Base-by-base conservation (phyloP, 2,329 filamentous ascomycete species). In the Clarireedia paspali region DNA sequence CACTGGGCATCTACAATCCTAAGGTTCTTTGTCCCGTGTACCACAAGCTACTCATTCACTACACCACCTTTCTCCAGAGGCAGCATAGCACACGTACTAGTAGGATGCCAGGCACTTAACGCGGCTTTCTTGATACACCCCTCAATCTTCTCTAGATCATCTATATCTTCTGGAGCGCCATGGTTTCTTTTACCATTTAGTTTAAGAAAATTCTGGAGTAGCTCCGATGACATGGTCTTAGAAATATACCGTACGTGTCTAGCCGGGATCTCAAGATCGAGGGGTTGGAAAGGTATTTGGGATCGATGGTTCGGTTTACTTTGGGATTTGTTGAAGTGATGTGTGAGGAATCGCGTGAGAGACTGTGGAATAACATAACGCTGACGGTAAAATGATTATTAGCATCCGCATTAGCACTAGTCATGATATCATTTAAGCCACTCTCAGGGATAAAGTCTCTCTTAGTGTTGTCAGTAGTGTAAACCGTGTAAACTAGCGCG, bases 381-480 rank as follows among this genome's bases (percentile, higher is more conserved):
- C 84, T 77, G 1, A 85, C 75, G 1, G 78, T 82, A 20, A 81
- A 69, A 67, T 80, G 79, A 63, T 73, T 72, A 0, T 79, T 80
- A 63, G 67, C n/a, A 26, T 44, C 27, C 45, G 24, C 10, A 17
- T 20, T 52, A 2, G 26, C 17, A 20, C 20, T 20, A 20, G 2
- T 20, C 10, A 40, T 30, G 14, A 30, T 12, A 4, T 42, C 40
- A 15, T 45, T 52, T 15, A 24, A 42, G 6, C 24, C 20, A 30
- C 15, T 34, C 15, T 52, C 26, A 4, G 48, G 38, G 34, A 20
- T 15, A 17, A 50, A 50, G 2, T 12, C 27, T 40, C 48, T 23
- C 26, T 40, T 17, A 9, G 48, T 36, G 14, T 30, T 23, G 38
- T 40, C 12, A 40, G 15, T 15, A 50, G 17, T 1, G 7, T 15